Base-by-base conservation (phyloP, 352 stramenopile species). In the Nothophytophthora sp. region DNA sequence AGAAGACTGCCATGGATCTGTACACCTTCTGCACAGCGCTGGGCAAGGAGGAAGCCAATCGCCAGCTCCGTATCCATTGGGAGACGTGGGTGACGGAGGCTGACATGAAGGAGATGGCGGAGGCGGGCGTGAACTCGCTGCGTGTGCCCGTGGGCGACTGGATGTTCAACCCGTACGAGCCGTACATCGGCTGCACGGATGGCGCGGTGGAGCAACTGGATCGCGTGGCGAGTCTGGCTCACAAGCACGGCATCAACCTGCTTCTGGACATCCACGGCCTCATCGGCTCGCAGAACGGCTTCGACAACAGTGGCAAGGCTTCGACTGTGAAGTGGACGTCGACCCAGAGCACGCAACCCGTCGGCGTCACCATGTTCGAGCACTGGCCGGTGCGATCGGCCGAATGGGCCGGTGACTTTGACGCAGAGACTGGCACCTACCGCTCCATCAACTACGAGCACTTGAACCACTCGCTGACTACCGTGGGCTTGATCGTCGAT, bases 121-220 rank as follows among this genome's bases (percentile, higher is more conserved):
- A 67, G 4, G 75, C 72, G 11, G 86, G 81, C n/a, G 67, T 92
- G 2, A 92, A 93, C 52, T 90, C 77, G 32, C 55, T 94, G 10
- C 84, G 94, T 32, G 72, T 98, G 12, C 95, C 95, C 1, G 82
- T 98, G 0, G 95, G 92, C 1, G 93, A 98, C 74, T 98, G 88
- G 74, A 97, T 98, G 90, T 98, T 96, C 66, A 76, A 81, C 32
- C 89, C 90, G 3, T 98, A 98, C 67, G 92, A 91, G 36, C 93
- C 93, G 6, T 98, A 96, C 69, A 84, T 78, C 36, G 90, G 90
- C 24, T 98, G 93, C 64, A 96, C 89, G 22, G 90, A 98, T 28
- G 95, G 93, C 9, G 76, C 92, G 1, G 63, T 98, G 6, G 83
- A 97, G 9, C 89, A 96, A 33, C 64, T 98, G 4, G 90, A 98